Evolutionary conservation across 441 rosid genomes (phyloP).

Genomic region (Capsella rubella): DNA sequence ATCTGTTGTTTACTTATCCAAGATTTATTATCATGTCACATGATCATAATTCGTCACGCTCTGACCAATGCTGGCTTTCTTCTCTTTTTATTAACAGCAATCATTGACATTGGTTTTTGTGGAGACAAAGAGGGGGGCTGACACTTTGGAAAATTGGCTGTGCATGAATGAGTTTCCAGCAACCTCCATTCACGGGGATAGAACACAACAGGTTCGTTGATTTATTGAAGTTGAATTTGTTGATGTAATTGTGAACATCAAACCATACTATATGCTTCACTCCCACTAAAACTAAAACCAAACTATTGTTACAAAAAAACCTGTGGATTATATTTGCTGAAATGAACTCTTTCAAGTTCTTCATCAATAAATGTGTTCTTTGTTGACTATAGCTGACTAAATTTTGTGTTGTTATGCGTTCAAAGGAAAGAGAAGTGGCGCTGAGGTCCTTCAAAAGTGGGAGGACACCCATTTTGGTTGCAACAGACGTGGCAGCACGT

Average conservation of each 20-base stretch:
- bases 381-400: conserved; percentile 14
- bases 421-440: conserved; percentile 69
- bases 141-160: conserved; percentile 66
- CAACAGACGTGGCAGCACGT: conserved; percentile 72
- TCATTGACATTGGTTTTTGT: conserved; percentile 68
- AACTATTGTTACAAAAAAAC: conserved; percentile 6
- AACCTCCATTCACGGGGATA: conserved; percentile 71
- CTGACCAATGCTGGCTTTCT: conserved; percentile 7
- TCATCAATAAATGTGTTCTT: conserved; percentile 16
- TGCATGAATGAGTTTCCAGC: conserved; percentile 65
- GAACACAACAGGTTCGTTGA: conserved; percentile 65
- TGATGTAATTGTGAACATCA: conserved; percentile 12
- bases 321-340: conserved; percentile 6
- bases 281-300: conserved; percentile 8
- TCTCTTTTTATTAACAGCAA: conserved; percentile 51
- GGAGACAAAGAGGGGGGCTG: conserved; percentile 72
- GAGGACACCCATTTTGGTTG: conserved; percentile 65
- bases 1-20: conserved; percentile 28
- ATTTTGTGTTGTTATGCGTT: conserved; percentile 30
- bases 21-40: not conserved
- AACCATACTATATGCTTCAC: conserved; percentile 1
- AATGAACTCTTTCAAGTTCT: conserved; percentile 15
- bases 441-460: conserved; percentile 66
- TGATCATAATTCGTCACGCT: not conserved
- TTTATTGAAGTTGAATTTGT: conserved; percentile 10